Conservation (phyloP, 177 flowering plant species). For the Telopea speciosissima region DNA sequence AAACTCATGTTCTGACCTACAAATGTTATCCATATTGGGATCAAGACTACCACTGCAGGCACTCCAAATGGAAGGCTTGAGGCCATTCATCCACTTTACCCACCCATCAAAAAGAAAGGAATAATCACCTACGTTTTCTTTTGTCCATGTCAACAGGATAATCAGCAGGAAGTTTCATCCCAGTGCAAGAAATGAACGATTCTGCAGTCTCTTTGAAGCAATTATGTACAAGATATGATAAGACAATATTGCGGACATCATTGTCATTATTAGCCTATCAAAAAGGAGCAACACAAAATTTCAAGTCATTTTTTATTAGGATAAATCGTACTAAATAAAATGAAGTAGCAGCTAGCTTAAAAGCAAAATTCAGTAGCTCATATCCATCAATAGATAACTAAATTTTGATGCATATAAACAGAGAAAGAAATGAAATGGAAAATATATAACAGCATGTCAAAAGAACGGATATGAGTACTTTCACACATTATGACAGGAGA, state of each 20-base stretch:
- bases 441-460: too few species aligned
- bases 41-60: neutral
- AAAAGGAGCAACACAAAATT: neutral
- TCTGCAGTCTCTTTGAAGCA: constrained; percentile 87
- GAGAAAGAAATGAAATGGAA: too few species aligned
- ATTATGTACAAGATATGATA: constrained; percentile 88
- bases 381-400: too few species aligned
- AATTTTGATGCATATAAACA: too few species aligned
- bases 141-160: constrained; percentile 79
- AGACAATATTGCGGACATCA: constrained; percentile 62
- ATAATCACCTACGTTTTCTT: constrained; percentile 66
- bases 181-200: constrained; percentile 64
- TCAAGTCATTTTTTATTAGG: too few species aligned
- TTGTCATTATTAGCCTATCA: constrained; percentile 58
- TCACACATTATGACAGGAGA: too few species aligned
- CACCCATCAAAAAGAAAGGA: neutral
- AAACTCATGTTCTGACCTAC: too few species aligned
- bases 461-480: too few species aligned
- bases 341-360: too few species aligned
- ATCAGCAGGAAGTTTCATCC: constrained; percentile 57
- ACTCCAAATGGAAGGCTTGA: neutral
- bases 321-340: too few species aligned
- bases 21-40: neutral
- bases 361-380: too few species aligned
- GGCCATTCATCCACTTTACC: neutral